Percentiles rank a stretch among this genome's conserved stretches.
Evolutionary conservation across 306 rosid genomes (phyloP).

Genomic region (Alnus rubra): DNA sequence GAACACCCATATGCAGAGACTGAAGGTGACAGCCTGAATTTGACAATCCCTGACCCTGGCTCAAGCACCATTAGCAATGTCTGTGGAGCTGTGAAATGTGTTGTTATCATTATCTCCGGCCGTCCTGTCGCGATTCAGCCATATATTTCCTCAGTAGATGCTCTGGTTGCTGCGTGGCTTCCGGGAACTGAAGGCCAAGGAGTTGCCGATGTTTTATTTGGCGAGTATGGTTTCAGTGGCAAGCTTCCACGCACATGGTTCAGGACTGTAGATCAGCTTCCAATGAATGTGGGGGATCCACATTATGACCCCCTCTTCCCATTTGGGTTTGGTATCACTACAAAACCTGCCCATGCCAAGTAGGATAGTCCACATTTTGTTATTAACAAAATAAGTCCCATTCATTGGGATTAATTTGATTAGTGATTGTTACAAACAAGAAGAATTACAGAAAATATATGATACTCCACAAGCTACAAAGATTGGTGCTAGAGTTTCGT

Average conservation of each 20-base stretch:
- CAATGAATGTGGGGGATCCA: conserved; percentile 8
- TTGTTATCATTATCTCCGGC: background rate
- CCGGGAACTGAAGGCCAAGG: conserved; percentile 9
- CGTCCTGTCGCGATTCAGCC: conserved; percentile 7
- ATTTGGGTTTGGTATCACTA: conserved; percentile 1
- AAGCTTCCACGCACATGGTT: conserved; percentile 1
- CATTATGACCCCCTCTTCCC: conserved; percentile 9
- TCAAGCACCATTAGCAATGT: background rate
- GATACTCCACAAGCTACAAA: background rate
- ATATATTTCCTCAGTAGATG: background rate
- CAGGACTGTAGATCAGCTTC: conserved; percentile 1
- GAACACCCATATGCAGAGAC: conserved; percentile 1
- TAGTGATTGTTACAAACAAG: background rate
- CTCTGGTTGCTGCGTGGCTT: conserved; percentile 1
- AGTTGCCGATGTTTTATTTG: background rate
- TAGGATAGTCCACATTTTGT: background rate
- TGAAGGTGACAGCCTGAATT: background rate
- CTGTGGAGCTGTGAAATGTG: conserved; percentile 3
- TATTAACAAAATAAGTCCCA: background rate
- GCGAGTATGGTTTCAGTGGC: background rate
- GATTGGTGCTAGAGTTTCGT: no score
- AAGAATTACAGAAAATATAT: background rate
- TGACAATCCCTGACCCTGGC: background rate
- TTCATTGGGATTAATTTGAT: background rate
- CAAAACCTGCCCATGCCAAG: background rate